Base-by-base conservation (phyloP, 148 eudicot species). In the Chenopodium quinoa region DNA sequence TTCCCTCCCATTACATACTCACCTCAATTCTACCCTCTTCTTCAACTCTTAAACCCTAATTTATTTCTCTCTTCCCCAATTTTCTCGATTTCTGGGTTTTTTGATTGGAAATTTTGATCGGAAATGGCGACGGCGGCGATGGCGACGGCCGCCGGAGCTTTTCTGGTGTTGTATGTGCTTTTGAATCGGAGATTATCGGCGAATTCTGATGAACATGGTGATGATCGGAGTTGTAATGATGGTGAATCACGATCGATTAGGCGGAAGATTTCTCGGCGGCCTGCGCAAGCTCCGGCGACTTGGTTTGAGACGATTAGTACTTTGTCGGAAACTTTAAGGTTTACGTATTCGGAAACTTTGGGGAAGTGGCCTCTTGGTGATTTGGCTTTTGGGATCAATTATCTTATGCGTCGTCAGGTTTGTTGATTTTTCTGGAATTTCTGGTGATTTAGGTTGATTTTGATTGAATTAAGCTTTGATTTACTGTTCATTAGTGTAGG, bases 291-390 rank as follows among this genome's bases (percentile, higher is more conserved):
- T 80, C 98, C 98, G 77, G 95, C 96, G 48, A 95, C 97, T 50
- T 95, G 98, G 98, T 75, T 92, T 10, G 98, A 95, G 82, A 88
- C 98, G 78, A 90, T 95, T 44, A 79, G 83, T 10, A 95, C 93
- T 70, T 78, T 95, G 76, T 87, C 97, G 37, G 98, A 93, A 71
- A 95, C 98, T 46, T 83, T 95, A 72, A 85, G 94, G 87, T 95
- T 95, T 81, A 92, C 96, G 62, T 95, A 93, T 80, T 85, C 98
- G 1, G 98, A 95, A 85, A 95, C 98, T 8, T 73, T 95, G 62
- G 98, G 97, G 71, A 95, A 95, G 78, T 95, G 98, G 98, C 98
- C 98, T 66, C 89, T 95, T 46, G 98, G 93, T 13, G 98, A 95
- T 60, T 87, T 95, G 83, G 98, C 98, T 12, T 95, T 95, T 69